Percentiles rank a stretch among this genome's conserved stretches.
These are phyloP conservation scores for Punica granatum DNA, from an alignment of 345 rosid species.

Conservation along the genomic window DNA sequence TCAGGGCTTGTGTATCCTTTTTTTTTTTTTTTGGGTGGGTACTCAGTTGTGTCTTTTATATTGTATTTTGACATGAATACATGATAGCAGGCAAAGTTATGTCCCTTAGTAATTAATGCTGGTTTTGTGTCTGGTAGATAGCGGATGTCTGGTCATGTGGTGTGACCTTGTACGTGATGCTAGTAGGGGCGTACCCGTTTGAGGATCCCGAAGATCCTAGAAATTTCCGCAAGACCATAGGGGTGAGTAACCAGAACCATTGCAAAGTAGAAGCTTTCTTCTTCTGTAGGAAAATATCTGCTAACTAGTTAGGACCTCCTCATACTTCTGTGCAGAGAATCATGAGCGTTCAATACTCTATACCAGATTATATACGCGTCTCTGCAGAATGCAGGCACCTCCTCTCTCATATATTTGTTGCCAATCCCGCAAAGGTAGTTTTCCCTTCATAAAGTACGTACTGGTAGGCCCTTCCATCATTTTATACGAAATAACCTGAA, in stretches of 20 bases:
- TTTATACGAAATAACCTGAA: not conserved
- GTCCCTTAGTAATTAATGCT: no score
- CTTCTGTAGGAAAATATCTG: not conserved
- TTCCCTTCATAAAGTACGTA: not conserved
- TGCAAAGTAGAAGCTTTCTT: not conserved
- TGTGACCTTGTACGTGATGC: constrained; percentile 68
- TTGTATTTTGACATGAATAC: no score
- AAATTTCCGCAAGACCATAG: constrained; percentile 63
- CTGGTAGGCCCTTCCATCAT: not conserved
- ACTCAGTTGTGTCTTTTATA: no score
- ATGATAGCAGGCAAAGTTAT: no score
- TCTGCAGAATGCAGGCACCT: constrained; percentile 55
- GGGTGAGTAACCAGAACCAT: constrained; percentile 22
- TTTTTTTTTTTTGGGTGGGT: no score
- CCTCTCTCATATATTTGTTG: constrained; percentile 54
- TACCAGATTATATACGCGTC: constrained; percentile 61
- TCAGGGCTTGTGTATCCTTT: no score
- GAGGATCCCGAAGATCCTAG: constrained; percentile 75
- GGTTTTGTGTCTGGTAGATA: constrained; percentile 19
- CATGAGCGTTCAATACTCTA: constrained; percentile 48
- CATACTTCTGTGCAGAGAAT: constrained; percentile 38
- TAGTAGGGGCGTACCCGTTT: constrained; percentile 70
- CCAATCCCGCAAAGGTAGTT: constrained; percentile 56
- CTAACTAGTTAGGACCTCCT: not conserved
- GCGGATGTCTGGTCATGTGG: constrained; percentile 87